phyloP scores from a whole-genome alignment of 2,329 filamentous ascomycete genomes.

The Zarea fungicola region DNA sequence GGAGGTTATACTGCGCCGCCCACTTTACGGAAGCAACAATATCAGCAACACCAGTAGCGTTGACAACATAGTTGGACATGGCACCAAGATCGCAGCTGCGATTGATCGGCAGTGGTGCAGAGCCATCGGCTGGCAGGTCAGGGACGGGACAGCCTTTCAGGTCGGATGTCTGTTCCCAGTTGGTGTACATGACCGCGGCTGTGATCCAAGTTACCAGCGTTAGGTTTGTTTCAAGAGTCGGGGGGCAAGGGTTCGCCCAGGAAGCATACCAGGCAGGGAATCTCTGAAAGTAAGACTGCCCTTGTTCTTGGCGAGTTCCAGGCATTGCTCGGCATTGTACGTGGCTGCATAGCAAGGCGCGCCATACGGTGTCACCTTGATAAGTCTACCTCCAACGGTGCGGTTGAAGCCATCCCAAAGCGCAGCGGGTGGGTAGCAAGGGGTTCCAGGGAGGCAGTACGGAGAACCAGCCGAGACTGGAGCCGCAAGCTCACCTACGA shows the following conservation, averaged over 20 bases:
- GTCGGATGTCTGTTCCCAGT: neutral
- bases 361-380: conserved; percentile 2
- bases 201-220: no score
- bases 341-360: conserved; percentile 4
- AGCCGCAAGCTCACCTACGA: neutral
- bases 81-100: neutral
- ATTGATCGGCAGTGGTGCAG: neutral
- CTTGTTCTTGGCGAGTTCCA: neutral
- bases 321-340: conserved; percentile 3
- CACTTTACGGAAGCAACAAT: neutral
- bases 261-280: neutral
- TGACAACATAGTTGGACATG: conserved; percentile 9
- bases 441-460: conserved; percentile 1
- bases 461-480: neutral
- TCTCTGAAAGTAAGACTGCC: neutral
- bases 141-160: conserved; percentile 4
- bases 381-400: neutral
- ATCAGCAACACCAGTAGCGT: conserved; percentile 4
- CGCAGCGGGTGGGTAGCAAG: neutral
- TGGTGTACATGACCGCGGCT: conserved; percentile 6
- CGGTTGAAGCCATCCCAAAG: neutral
- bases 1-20: conserved; percentile 5
- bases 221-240: no score
- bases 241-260: no score
- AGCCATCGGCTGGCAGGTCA: neutral